phyloP scores from a whole-genome alignment of 176 grass and related monocot species.

The Zea mays region DNA sequence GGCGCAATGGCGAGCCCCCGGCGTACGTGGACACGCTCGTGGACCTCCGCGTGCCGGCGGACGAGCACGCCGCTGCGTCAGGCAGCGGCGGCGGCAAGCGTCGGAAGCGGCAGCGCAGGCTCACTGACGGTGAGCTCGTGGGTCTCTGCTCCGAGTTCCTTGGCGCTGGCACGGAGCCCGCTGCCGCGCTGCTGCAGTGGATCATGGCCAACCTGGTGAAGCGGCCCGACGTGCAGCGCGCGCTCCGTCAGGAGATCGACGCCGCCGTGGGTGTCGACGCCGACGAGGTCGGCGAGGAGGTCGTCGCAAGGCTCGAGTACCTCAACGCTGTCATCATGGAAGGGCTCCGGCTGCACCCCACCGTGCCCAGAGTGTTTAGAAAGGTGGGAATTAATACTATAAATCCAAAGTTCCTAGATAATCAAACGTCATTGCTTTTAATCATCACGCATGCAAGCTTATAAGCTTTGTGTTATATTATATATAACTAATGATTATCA shows the following conservation, averaged over 20 bases:
- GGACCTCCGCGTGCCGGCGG: not conserved
- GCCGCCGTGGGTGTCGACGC: not conserved
- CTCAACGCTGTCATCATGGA: conserved; percentile 35
- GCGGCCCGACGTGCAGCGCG: not conserved
- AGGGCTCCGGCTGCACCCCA: conserved; percentile 22
- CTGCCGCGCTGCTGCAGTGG: not conserved
- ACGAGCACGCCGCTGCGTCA: not conserved
- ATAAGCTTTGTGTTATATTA: not conserved
- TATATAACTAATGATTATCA: not conserved
- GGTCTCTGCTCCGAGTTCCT: conserved; percentile 23
- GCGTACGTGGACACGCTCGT: conserved; percentile 29
- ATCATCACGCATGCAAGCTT: not conserved
- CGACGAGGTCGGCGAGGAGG: not conserved
- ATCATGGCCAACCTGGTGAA: conserved; percentile 34
- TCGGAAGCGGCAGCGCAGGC: not conserved
- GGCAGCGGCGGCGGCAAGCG: not conserved
- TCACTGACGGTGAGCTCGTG: conserved; percentile 16
- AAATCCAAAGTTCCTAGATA: no score
- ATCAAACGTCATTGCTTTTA: not conserved
- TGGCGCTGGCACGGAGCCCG: conserved; percentile 23
- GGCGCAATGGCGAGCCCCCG: not conserved
- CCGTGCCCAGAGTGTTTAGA: not conserved
- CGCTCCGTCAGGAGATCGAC: conserved; percentile 7
- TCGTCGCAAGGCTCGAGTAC: conserved; percentile 11
- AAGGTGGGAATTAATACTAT: not conserved